Evolutionary conservation across 2,329 filamentous ascomycete species (phyloP).

Genomic region (Cercospora sp.): DNA sequence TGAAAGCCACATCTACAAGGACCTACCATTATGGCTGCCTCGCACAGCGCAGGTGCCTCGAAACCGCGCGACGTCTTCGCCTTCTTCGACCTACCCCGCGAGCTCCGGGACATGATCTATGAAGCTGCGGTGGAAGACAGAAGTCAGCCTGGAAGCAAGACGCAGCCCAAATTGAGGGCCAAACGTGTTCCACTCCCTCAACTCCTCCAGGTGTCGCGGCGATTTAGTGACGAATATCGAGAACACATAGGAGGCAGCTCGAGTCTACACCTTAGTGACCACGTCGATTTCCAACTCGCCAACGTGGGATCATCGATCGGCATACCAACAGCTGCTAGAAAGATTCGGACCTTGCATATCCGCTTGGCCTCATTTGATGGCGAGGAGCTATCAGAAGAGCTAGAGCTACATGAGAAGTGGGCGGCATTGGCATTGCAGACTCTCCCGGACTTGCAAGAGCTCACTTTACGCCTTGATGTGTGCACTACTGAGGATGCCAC

Average conservation of each 20-base stretch:
- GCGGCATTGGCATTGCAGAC: neutral
- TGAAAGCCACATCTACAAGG: neutral
- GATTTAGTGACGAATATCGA: neutral
- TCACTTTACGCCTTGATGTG: neutral
- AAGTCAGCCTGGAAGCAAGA: neutral
- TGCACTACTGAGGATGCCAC: neutral
- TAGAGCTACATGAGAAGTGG: neutral
- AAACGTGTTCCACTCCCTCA: neutral
- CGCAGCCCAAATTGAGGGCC: neutral
- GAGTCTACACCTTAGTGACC: neutral
- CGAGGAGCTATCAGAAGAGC: conserved; percentile 5
- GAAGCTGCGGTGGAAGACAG: neutral
- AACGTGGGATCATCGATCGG: neutral
- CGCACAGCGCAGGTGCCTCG: neutral
- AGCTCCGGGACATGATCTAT: conserved; percentile 24
- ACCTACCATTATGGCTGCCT: neutral
- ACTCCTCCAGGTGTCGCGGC: neutral
- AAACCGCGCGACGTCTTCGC: conserved; percentile 27
- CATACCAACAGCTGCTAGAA: neutral
- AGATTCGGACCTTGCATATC: neutral
- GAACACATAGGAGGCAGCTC: neutral
- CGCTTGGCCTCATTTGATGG: neutral
- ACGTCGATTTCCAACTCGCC: neutral
- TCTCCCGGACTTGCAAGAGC: neutral
- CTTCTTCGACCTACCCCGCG: conserved; percentile 21